A percentile compares a stretch with the other conserved stretches of the same genome.
These are phyloP conservation scores for Medicago arabica DNA, from an alignment of 306 rosid genomes.

Conservation along the genomic window DNA sequence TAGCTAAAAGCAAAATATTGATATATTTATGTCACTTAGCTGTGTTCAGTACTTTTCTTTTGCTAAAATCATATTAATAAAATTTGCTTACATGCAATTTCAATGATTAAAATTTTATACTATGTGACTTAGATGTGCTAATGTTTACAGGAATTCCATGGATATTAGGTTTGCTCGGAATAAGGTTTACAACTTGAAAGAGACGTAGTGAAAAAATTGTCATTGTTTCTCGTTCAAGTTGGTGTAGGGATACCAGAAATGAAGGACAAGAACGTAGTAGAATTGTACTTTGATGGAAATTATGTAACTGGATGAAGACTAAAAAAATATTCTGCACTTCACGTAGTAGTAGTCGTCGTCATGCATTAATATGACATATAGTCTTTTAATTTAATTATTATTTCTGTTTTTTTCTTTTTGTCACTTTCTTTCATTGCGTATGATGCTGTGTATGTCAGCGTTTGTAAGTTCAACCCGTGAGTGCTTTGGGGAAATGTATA, in stretches of 20 bases:
- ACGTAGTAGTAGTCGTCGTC: conserved; percentile 23
- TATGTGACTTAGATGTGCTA: background rate
- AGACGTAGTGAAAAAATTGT: conserved; percentile 35
- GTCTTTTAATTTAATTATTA: background rate
- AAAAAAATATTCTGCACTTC: conserved; percentile 4
- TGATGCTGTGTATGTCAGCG: conserved; percentile 42
- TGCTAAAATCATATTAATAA: no score
- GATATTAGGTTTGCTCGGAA: conserved; percentile 34
- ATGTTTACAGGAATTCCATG: conserved; percentile 43
- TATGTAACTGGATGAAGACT: background rate
- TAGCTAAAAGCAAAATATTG: no score
- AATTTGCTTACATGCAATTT: background rate
- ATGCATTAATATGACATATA: conserved; percentile 9
- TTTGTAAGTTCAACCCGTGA: conserved; percentile 47
- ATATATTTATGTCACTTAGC: no score
- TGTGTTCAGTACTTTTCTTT: no score
- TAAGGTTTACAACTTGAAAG: conserved; percentile 41
- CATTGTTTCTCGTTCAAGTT: conserved; percentile 36
- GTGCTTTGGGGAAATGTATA: conserved; percentile 39
- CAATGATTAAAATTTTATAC: background rate
- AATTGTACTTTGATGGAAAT: conserved; percentile 5
- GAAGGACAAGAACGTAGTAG: conserved; percentile 20
- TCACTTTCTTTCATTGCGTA: conserved; percentile 29
- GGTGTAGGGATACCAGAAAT: conserved; percentile 29
- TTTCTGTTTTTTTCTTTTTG: conserved; percentile 26